Conservation (phyloP, 768 basidiomycete species). For the Clitopilus hobsonii region DNA sequence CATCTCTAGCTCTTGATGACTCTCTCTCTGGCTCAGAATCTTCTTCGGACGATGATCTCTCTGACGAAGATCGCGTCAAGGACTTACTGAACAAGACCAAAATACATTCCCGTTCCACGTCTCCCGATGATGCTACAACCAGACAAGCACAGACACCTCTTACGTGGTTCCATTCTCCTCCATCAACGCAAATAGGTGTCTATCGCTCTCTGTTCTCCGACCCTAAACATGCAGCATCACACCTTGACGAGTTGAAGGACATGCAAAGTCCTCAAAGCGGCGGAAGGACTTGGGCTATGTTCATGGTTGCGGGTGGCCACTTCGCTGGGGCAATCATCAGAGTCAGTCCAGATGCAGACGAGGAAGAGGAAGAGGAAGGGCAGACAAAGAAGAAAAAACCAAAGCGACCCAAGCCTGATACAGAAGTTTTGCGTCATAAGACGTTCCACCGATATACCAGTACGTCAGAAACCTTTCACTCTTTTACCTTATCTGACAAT, state of each 20-base stretch:
- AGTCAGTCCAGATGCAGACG: slow-evolving; percentile 48
- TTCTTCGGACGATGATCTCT: slow-evolving; percentile 50
- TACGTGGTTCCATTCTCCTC: slow-evolving; percentile 87
- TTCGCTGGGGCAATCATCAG: slow-evolving; percentile 90
- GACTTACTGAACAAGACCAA: slow-evolving; percentile 62
- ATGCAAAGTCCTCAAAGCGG: slow-evolving; percentile 52
- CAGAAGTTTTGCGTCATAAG: slow-evolving; percentile 83
- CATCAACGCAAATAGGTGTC: slow-evolving; percentile 84
- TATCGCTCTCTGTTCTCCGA: slow-evolving; percentile 74
- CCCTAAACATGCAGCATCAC: slow-evolving; percentile 35
- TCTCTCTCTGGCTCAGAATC: slow-evolving; percentile 92
- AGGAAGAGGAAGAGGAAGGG: slow-evolving; percentile 32
- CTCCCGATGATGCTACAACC: slow-evolving; percentile 30
- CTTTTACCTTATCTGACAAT: slow-evolving; percentile 1
- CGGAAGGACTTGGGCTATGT: slow-evolving; percentile 85
- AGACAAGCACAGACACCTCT: slow-evolving; percentile 55
- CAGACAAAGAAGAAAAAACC: slow-evolving; percentile 49
- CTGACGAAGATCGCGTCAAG: slow-evolving; percentile 60
- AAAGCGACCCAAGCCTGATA: slow-evolving; percentile 68
- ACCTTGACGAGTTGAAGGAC: slow-evolving; percentile 57
- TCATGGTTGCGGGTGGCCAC: slow-evolving; percentile 97
- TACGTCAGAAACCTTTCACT: slow-evolving; percentile 22
- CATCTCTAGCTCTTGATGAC: slow-evolving; percentile 60
- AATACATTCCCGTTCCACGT: slow-evolving; percentile 37
- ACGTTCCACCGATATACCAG: slow-evolving; percentile 99